Base-by-base conservation (phyloP, 768 basidiomycete species). In the Serendipita sp. region DNA sequence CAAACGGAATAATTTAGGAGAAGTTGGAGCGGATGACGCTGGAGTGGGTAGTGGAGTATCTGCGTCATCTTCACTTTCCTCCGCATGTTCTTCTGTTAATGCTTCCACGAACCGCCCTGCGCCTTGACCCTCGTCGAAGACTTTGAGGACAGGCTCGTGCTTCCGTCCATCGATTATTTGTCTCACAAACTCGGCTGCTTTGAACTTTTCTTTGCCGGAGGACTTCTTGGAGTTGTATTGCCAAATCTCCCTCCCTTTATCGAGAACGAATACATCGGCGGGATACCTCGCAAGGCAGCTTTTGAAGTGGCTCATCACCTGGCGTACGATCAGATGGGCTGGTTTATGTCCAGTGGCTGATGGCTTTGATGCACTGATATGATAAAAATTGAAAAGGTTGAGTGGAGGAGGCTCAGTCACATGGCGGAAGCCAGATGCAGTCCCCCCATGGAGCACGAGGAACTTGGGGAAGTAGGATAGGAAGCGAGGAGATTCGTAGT, bases 111-210 rank as follows among this genome's bases (percentile, higher is more conserved):
- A 85, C 40, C 71, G 67, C 1, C 74, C 73, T 3, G 77, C 74
- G 11, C 81, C 80, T 1, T 76, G 70, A 2, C 73, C 76, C 71
- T 84, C 80, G 64, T 83, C 83, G 83, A 65, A 13, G 53, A n/a
- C 27, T 53, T 67, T 48, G 37, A 53, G 44, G 63, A 63, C 55
- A 62, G 50, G 62, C 36, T 60, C 55, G 33, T 63, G 62, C 68
- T 75, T 70, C 27, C 81, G 73, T 6, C 74, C 74, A 58, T 75
- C 73, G 3, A 76, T 75, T 10, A 84, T 69, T 31, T 69, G 74
- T 67, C 75, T 77, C 2, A 78, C 79, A 72, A 84, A 84, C 68
- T 85, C 81, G 23, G 80, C 82, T 8, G 83, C 81, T 68, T 79
- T 81, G 72, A 80, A 84, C 40, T 77, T 76, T 67, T 84, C 83